Evolutionary conservation across 129 eudicot species (phyloP).

Genomic region (Pittosporum tobira): DNA sequence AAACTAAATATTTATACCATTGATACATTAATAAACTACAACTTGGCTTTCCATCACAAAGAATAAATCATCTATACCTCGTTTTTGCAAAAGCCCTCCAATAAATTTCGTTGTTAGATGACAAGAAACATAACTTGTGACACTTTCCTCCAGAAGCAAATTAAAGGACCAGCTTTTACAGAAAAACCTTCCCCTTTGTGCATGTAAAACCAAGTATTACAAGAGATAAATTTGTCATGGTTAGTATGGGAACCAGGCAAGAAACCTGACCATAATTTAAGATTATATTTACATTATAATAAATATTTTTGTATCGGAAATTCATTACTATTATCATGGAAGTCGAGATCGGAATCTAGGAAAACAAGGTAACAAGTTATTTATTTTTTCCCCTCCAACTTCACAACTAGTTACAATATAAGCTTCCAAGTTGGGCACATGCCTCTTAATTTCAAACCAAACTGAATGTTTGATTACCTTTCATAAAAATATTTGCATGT

Average conservation of each 20-base stretch:
- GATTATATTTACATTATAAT: background rate
- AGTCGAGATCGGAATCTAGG: conserved; percentile 4
- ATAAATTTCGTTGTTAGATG: background rate
- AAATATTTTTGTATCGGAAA: background rate
- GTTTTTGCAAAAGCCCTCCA: background rate
- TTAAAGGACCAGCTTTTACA: conserved; percentile 1
- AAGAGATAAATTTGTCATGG: background rate
- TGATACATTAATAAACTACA: background rate
- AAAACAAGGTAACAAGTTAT: background rate
- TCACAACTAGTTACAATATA: background rate
- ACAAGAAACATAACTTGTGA: background rate
- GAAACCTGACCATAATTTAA: background rate
- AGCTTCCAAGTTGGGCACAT: background rate
- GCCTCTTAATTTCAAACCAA: background rate
- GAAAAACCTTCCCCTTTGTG: background rate
- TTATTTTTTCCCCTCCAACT: background rate
- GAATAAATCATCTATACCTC: background rate
- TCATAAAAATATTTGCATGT: conserved; percentile 1
- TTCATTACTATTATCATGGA: background rate
- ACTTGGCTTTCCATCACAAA: background rate
- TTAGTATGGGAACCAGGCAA: conserved; percentile 2
- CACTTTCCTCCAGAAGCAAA: background rate
- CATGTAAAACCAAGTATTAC: background rate
- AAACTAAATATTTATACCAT: background rate
- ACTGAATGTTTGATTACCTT: conserved; percentile 3